Evolutionary conservation across 2,329 filamentous ascomycete genomes (phyloP).

Genomic region (Coniochaeta sp.): DNA sequence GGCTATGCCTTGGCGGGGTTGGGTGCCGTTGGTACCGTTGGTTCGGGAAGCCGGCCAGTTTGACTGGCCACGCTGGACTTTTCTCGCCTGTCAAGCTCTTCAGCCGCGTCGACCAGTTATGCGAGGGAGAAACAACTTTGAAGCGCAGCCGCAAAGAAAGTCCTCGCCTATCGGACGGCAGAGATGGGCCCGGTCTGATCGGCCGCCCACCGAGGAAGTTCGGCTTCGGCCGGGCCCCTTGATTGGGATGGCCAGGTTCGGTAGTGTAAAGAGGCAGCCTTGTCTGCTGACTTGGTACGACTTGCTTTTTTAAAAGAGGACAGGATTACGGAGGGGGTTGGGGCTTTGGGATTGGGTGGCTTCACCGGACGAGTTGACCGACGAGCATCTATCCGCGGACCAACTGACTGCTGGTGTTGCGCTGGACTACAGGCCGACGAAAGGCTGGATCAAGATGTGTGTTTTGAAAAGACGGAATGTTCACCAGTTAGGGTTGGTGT

Average conservation of each 20-base stretch:
- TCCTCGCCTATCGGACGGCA: no score
- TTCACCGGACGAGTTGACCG: neutral
- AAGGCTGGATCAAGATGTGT: neutral
- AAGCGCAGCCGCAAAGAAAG: neutral
- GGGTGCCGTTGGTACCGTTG: constrained; percentile 1
- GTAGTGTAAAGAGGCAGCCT: neutral
- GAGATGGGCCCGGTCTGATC: neutral
- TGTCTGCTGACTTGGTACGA: neutral
- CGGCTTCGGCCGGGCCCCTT: neutral
- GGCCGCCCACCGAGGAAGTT: neutral
- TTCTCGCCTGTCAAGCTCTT: no score
- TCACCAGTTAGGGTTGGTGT: neutral
- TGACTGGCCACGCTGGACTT: neutral
- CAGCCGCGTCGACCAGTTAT: no score
- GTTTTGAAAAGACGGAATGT: neutral
- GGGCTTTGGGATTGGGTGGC: neutral
- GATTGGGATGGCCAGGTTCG: neutral
- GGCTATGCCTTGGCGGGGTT: neutral
- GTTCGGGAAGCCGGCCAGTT: neutral
- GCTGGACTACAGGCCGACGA: neutral
- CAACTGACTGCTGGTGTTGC: neutral
- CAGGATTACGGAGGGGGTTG: no score
- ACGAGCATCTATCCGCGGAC: neutral
- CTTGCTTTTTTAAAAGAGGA: no score
- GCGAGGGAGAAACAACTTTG: neutral